phyloP scores from a whole-genome alignment of 2,329 filamentous ascomycete genomes.

The Xylariomycetidae sp. region DNA sequence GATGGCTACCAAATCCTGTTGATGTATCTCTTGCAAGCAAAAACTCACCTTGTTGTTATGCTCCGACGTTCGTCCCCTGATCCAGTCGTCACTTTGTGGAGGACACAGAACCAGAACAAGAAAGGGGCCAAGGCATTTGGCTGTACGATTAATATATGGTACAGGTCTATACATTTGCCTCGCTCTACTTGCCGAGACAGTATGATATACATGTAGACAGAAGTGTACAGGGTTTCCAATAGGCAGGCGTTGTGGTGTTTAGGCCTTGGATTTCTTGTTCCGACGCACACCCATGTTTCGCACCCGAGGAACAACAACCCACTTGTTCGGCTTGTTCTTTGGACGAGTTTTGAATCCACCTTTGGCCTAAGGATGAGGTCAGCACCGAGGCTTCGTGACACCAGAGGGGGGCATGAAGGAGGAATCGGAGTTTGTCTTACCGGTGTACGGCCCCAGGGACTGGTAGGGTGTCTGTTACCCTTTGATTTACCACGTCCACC shows the following conservation, averaged over 20 bases:
- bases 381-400: constrained; percentile 16
- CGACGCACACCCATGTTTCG: constrained; percentile 90
- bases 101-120: too few species aligned
- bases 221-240: constrained; percentile 11
- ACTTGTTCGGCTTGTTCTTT: constrained; percentile 86
- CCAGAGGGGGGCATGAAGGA: constrained; percentile 1
- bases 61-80: too few species aligned
- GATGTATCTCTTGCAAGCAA: too few species aligned
- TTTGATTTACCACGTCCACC: constrained; percentile 99
- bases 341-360: constrained; percentile 87
- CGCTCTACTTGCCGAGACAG: constrained; percentile 13
- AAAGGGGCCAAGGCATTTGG: too few species aligned
- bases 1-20: too few species aligned
- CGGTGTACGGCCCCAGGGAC: constrained; percentile 92
- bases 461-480: constrained; percentile 92
- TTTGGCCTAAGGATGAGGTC: constrained; percentile 55
- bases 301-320: constrained; percentile 75
- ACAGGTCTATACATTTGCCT: constrained; percentile 23
- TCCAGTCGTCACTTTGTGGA: too few species aligned
- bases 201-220: constrained; percentile 26
- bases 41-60: too few species aligned
- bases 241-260: constrained; percentile 8
- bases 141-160: too few species aligned
- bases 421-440: constrained; percentile 51
- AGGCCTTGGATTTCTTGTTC: constrained; percentile 47